A percentile compares a stretch with the other conserved stretches of the same genome.
Conservation (phyloP, 257 asterid genomes). For the Solanum ossicruentum region DNA sequence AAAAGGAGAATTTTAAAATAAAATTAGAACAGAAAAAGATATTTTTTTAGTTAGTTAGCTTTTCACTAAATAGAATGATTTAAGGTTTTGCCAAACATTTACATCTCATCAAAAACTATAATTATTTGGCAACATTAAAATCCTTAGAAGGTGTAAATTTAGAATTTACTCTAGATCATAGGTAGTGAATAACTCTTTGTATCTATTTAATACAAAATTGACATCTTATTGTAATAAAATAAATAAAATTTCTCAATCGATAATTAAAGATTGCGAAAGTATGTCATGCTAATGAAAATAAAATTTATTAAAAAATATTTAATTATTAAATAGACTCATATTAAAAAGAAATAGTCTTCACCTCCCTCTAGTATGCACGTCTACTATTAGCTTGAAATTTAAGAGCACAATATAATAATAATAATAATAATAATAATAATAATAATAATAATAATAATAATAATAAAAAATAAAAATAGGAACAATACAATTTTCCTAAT, state of each 20-base stretch:
- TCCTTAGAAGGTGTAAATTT: not conserved
- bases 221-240: not conserved
- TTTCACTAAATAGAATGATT: not conserved
- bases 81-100: not conserved
- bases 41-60: not conserved
- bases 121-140: not conserved
- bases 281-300: not conserved
- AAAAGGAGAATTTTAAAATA: no score
- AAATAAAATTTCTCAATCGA: not conserved
- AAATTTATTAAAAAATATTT: no score
- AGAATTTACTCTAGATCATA: not conserved
- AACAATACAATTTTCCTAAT: not conserved
- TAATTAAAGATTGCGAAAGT: not conserved
- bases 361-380: not conserved
- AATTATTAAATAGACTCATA: not conserved
- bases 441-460: no score
- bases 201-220: not conserved
- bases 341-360: not conserved
- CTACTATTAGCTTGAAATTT: not conserved
- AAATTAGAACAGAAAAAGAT: no score
- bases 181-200: not conserved
- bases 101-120: not conserved
- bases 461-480: not conserved
- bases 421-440: no score
- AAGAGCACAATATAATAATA: not conserved